Evolutionary conservation across 805 yeast genomes (phyloP), one percentile per base, ranked within the genome.

Genomic region (Candida gorgasii): DNA sequence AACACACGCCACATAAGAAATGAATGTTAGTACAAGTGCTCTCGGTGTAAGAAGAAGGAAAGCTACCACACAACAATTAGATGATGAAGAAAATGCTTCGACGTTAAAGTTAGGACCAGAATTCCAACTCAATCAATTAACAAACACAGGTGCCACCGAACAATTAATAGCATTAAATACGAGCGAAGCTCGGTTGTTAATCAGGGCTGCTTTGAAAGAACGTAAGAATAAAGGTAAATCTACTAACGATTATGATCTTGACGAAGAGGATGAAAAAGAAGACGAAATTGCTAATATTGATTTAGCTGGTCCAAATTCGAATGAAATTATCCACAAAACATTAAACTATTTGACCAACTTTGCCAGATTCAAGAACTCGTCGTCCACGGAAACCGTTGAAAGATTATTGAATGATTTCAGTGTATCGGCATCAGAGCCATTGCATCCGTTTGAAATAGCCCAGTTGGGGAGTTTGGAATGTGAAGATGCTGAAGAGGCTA

Each of bases 401-500:
- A 87, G 86, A 52, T 69, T 93, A 49, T 73, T 93, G 57, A 80
- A 84, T 37, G 95, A 87, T 50, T 84, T 83, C 55, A 68, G 78
- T 31, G 43, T 49, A 16, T 61, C 57, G 44, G 83, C 80, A 19
- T 39, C 62, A 1, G 69, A 69, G 46, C 72, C 74, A 12, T 66
- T 93, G 54, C 99, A 93, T 69, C 98, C 99, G 1, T 93, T 93
- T 62, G 99, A 93, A 67, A 73, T 88, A 42, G 96, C 98, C 1
- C 98, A 93, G 65, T 69, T 85, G 47, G 92, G 95, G 0, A 87
- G 95, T 3, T 73, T 92, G 48, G 86, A 93, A 22, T 90, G 97
- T 65, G 99, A 92, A 58, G 97, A 92, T 49, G 89, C 95, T 5
- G 99, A 87, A 58, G 99, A 93, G 70, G 98, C 98, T 27, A 88